A percentile compares a stretch with the other conserved stretches of the same genome.
phyloP scores from a whole-genome alignment of 495 filamentous ascomycete species.

The Neurospora hispaniola region DNA sequence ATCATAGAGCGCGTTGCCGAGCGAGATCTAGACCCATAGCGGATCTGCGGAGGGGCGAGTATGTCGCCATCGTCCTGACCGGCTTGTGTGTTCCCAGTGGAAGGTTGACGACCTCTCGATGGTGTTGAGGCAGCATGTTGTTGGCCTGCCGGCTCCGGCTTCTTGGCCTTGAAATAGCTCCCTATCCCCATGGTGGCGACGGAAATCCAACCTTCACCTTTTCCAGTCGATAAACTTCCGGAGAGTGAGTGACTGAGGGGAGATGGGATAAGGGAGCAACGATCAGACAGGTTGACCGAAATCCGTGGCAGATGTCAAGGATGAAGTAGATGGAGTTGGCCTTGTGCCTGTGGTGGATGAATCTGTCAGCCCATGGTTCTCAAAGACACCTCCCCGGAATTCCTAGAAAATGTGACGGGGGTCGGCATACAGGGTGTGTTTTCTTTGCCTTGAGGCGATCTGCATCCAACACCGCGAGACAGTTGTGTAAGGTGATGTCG shows the following conservation, averaged over 20 bases:
- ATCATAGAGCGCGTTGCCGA: slow-evolving; percentile 20
- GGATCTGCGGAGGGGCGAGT: slow-evolving; percentile 9
- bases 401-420: not conserved
- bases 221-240: not conserved
- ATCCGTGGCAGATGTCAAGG: not conserved
- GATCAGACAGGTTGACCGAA: not conserved
- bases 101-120: not conserved
- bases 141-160: slow-evolving; percentile 22
- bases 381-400: not conserved
- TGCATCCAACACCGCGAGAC: not conserved
- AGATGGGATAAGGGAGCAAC: not conserved
- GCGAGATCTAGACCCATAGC: not conserved
- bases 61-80: slow-evolving; percentile 27
- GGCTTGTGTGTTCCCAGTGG: not conserved
- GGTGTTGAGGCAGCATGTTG: slow-evolving; percentile 1
- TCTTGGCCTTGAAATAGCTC: slow-evolving; percentile 50
- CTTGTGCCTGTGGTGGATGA: too few relatives aligned
- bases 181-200: slow-evolving; percentile 44
- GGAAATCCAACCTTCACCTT: not conserved
- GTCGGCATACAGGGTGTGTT: not conserved
- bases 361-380: not conserved
- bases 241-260: not conserved
- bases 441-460: not conserved
- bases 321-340: not conserved
- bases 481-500: not conserved